These are phyloP conservation scores for Xylariaceae sp. DNA, from an alignment of 2,329 filamentous ascomycete species.

Conservation along the genomic window DNA sequence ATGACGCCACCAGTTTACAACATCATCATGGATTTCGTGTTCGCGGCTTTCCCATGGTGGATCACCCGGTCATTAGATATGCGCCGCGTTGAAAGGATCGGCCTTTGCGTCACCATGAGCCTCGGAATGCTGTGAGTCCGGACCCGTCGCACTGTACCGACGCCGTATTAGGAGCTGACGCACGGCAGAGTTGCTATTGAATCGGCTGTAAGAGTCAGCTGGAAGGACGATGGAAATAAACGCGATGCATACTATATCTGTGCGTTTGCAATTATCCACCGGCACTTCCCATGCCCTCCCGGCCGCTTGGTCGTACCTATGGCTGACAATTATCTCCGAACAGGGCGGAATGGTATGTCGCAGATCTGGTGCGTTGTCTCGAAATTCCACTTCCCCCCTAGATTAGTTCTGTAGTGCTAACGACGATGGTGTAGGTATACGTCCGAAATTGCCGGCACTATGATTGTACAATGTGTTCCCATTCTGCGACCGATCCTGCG, in stretches of 20 bases:
- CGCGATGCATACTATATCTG: conserved; percentile 52
- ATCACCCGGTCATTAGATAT: conserved; percentile 53
- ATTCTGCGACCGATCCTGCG: conserved; percentile 52
- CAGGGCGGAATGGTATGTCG: conserved; percentile 47
- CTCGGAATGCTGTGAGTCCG: conserved; percentile 45
- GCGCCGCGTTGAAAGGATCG: conserved; percentile 51
- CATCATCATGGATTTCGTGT: conserved; percentile 56
- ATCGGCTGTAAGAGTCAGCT: conserved; percentile 49
- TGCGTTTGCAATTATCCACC: conserved; percentile 12
- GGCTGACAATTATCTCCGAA: not conserved
- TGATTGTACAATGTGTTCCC: conserved; percentile 58
- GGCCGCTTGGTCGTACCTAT: not conserved
- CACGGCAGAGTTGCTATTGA: conserved; percentile 40
- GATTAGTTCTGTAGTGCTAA: not conserved
- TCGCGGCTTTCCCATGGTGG: conserved; percentile 53
- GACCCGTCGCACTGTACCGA: not conserved
- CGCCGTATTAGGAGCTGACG: not conserved
- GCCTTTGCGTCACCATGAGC: conserved; percentile 53
- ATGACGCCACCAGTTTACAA: conserved; percentile 46
- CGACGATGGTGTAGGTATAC: conserved; percentile 42
- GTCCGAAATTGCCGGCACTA: conserved; percentile 55
- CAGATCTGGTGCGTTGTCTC: conserved; percentile 44
- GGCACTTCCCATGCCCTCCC: too few species aligned
- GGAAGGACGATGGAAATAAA: conserved; percentile 52
- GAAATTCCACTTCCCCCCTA: not conserved